Base-by-base conservation (phyloP, 75 land plant genomes). In the Selaginella moellendorffii region DNA sequence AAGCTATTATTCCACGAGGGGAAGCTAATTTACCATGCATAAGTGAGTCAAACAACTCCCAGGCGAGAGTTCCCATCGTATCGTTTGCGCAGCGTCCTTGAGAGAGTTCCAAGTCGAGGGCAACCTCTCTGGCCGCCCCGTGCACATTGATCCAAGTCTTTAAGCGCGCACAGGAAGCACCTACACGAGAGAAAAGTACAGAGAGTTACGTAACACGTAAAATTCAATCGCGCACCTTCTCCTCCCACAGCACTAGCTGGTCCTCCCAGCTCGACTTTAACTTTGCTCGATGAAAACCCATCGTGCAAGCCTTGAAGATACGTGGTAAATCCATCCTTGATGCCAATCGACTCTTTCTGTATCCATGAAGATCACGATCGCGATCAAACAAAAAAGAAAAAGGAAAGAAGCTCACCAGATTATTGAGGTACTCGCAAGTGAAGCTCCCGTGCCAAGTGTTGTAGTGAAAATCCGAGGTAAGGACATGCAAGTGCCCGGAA, bases 191-290 rank as follows among this genome's bases (percentile, higher is more conserved):
- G 59, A 5, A 36, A 36, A 36, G 5, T 36, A 36, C 46, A 36
- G 46, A 36, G 5, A 36, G 46, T 36, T 14, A 36, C 5, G 5
- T 14, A 36, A 36, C 46, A 36, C 14, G 46, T 36, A 36, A 36
- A 36, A 36, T 5, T 5, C 46, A 36, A 36, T 36, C 14, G 14
- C 5, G 14, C 14, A 69, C 71, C 71, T 69, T 63, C 58, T 24
- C 71, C 71, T 2, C 71, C 71, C 12, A 69, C 24, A 64, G 71
- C 71, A 69, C 71, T 69, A 5, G 71, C 71, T 64, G 71, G 71
- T 5, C 71, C 71, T 36, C 71, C 71, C 12, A 69, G 71, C 36
- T 69, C 71, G 36, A 63, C 46, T 29, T 64, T 46, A 17, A 69
- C 68, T 24, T 22, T 64, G 31, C 36, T 26, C 22, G 71, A 69